Conservation (phyloP, 2,329 filamentous ascomycete genomes). For the Calonectria honghensis region DNA sequence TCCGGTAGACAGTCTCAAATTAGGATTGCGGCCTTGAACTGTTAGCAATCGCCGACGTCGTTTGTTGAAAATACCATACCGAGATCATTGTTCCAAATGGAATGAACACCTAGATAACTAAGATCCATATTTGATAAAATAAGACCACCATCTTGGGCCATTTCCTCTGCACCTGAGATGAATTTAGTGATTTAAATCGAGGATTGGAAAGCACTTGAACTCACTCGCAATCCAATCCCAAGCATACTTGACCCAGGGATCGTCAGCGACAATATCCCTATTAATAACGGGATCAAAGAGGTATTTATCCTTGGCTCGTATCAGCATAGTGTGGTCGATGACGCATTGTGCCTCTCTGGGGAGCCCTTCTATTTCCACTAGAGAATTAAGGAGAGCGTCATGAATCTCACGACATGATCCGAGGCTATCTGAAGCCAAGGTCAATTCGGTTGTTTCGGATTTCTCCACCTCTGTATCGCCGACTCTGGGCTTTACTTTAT, state of each 20-base stretch:
- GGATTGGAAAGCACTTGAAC: constrained; percentile 49
- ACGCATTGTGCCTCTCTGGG: constrained; percentile 71
- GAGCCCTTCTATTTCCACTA: constrained; percentile 67
- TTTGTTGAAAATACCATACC: constrained; percentile 62
- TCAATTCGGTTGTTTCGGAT: constrained; percentile 60
- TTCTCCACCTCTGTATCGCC: constrained; percentile 55
- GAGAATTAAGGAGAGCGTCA: constrained; percentile 70
- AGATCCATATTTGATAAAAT: constrained; percentile 80
- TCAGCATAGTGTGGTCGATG: constrained; percentile 75
- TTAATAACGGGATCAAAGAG: constrained; percentile 80
- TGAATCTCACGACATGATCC: constrained; percentile 75
- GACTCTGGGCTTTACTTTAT: constrained; percentile 52
- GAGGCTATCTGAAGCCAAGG: constrained; percentile 61
- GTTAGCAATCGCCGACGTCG: constrained; percentile 30
- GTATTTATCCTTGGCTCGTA: constrained; percentile 77
- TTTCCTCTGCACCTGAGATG: constrained; percentile 74
- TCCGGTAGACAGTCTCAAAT: constrained; percentile 68
- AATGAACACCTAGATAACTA: constrained; percentile 83
- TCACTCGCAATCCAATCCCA: constrained; percentile 85
- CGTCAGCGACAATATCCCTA: constrained; percentile 79
- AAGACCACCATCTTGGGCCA: constrained; percentile 82
- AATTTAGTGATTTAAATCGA: constrained; percentile 44
- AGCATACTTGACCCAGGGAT: constrained; percentile 84
- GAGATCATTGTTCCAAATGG: constrained; percentile 82
- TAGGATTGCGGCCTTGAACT: constrained; percentile 67